Evolutionary conservation across 495 filamentous ascomycete species (phyloP).

Genomic region (Massariosphaeria phaeospora): DNA sequence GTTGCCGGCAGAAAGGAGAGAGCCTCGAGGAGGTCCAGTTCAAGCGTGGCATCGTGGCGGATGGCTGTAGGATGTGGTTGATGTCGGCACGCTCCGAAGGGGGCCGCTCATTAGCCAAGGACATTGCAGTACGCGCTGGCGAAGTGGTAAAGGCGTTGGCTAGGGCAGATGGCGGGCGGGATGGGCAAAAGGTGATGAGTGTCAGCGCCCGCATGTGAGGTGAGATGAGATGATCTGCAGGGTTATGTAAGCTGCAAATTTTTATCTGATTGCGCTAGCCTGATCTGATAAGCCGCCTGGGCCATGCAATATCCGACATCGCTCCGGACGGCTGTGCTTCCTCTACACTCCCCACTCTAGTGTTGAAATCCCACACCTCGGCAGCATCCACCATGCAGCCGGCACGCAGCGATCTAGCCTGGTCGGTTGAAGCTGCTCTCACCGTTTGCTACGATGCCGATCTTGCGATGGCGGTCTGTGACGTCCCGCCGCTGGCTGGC

Average conservation of each 20-base stretch:
- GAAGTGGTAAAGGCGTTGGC: slow-evolving; percentile 14
- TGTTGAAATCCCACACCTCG: not conserved
- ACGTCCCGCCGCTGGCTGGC: not conserved
- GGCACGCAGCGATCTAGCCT: too few relatives aligned
- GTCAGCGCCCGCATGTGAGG: slow-evolving; percentile 25
- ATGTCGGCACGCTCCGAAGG: slow-evolving; percentile 18
- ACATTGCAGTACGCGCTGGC: slow-evolving; percentile 22
- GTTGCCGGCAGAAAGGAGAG: slow-evolving; percentile 26
- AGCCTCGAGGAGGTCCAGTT: slow-evolving; percentile 29
- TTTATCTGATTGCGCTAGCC: slow-evolving; percentile 18
- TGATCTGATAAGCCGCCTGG: not conserved
- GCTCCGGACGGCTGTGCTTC: slow-evolving; percentile 3
- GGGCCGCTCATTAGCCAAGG: slow-evolving; percentile 25
- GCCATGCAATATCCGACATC: slow-evolving; percentile 16
- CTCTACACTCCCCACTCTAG: not conserved
- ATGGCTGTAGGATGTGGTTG: slow-evolving; percentile 25
- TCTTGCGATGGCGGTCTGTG: slow-evolving; percentile 2
- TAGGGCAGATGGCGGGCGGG: not conserved
- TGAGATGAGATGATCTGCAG: not conserved
- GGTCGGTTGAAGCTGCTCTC: not conserved
- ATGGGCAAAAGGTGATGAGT: not conserved
- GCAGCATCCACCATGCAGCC: not conserved
- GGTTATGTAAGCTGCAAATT: slow-evolving; percentile 11
- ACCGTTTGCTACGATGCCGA: not conserved
- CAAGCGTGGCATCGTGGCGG: slow-evolving; percentile 21